Evolutionary conservation across 352 stramenopile species (phyloP).

Genomic region (Phytophthora citrophthora): DNA sequence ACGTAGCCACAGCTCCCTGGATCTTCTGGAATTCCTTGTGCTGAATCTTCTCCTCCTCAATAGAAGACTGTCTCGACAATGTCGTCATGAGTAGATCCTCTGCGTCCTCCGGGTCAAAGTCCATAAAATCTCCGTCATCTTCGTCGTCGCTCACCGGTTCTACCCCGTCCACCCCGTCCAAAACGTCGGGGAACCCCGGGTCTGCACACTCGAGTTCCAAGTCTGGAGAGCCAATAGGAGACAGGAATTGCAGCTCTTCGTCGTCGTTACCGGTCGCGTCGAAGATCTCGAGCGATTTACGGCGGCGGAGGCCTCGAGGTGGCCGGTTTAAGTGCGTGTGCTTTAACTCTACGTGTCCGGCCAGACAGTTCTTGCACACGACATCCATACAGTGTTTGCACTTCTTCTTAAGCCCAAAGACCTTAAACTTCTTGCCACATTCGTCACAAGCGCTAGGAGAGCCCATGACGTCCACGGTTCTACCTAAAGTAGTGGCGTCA

Average conservation of each 20-base stretch:
- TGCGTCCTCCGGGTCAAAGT: constrained; percentile 39
- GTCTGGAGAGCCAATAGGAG: constrained; percentile 29
- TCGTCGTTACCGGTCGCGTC: constrained; percentile 16
- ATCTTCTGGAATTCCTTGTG: constrained; percentile 62
- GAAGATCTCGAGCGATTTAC: constrained; percentile 33
- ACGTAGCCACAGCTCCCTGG: constrained; percentile 57
- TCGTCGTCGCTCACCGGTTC: constrained; percentile 52
- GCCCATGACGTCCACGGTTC: constrained; percentile 35
- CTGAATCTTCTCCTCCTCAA: constrained; percentile 61
- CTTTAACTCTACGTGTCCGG: constrained; percentile 52
- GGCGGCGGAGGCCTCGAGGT: constrained; percentile 9
- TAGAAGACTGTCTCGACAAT: constrained; percentile 43
- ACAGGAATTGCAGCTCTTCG: constrained; percentile 65
- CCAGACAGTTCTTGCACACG: constrained; percentile 67
- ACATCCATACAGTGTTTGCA: constrained; percentile 69
- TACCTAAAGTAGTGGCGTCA: neutral
- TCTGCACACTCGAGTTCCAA: constrained; percentile 38
- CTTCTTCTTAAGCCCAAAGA: constrained; percentile 74
- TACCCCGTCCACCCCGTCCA: constrained; percentile 48
- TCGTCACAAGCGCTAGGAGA: constrained; percentile 54
- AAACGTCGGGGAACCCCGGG: constrained; percentile 31
- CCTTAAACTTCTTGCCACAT: constrained; percentile 81
- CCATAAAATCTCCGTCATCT: constrained; percentile 46
- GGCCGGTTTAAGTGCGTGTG: constrained; percentile 40
- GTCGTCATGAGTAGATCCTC: constrained; percentile 50